Evolutionary conservation across 805 yeast genomes (phyloP).

Genomic region (Kodamaea leandrae): DNA sequence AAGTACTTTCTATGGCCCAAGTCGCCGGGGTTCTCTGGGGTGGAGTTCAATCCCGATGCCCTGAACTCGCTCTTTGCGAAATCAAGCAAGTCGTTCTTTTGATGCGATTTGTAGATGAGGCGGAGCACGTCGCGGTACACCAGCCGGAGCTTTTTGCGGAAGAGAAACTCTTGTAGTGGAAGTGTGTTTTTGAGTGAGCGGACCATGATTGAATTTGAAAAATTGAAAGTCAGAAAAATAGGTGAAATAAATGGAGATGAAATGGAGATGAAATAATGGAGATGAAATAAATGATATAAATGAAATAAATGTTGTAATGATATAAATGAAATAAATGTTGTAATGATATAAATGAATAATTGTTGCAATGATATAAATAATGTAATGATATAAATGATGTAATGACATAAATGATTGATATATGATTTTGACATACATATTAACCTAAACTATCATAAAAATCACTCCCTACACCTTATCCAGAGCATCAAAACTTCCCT

Average conservation of each 20-base stretch:
- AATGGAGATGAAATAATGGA: background rate
- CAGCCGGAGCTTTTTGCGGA: conserved; percentile 32
- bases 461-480: background rate
- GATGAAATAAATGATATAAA: background rate
- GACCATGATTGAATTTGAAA: background rate
- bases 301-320: no score
- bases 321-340: no score
- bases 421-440: no score
- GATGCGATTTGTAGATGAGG: conserved; percentile 35
- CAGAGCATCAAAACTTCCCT: background rate
- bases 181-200: conserved; percentile 8
- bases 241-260: no score
- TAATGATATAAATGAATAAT: background rate
- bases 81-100: conserved; percentile 30
- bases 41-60: conserved; percentile 15
- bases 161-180: conserved; percentile 38
- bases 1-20: conserved; percentile 37
- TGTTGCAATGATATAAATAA: no score
- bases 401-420: no score
- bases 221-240: background rate
- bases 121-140: conserved; percentile 35
- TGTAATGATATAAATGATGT: no score
- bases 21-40: conserved; percentile 21
- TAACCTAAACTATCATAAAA: no score
- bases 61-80: conserved; percentile 36